Conservation (phyloP, 805 yeast genomes). For the Candida oleophila region DNA sequence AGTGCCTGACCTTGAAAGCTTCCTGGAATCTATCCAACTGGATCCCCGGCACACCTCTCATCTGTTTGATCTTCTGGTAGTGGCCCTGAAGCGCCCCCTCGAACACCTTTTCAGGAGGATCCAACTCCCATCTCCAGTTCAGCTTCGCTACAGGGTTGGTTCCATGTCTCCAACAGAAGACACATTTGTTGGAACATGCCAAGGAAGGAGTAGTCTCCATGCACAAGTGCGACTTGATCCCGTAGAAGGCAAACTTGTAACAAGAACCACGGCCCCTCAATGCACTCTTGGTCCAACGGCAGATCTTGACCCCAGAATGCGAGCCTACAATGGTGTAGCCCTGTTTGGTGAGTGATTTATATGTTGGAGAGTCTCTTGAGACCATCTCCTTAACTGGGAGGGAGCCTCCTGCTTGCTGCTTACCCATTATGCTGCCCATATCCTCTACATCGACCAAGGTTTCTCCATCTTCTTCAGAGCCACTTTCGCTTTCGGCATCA, state of each 20-base stretch:
- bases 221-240: conserved; percentile 85
- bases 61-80: conserved; percentile 86
- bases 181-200: conserved; percentile 94
- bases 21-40: conserved; percentile 86
- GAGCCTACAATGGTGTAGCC: conserved; percentile 93
- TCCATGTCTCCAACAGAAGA: conserved; percentile 97
- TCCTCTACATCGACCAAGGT: conserved; percentile 83
- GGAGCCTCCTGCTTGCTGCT: conserved; percentile 22
- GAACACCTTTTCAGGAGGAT: conserved; percentile 78
- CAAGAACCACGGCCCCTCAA: conserved; percentile 92
- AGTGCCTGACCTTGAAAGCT: conserved; percentile 84
- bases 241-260: conserved; percentile 89
- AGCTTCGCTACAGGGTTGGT: conserved; percentile 94
- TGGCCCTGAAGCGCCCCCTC: conserved; percentile 88
- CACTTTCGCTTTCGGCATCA: conserved; percentile 39
- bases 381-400: conserved; percentile 67
- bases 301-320: conserved; percentile 92
- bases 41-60: conserved; percentile 95
- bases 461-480: conserved; percentile 32
- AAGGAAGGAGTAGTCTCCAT: conserved; percentile 95
- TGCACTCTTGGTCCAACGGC: conserved; percentile 96
- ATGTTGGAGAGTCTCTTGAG: conserved; percentile 85
- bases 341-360: conserved; percentile 82
- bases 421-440: conserved; percentile 62
- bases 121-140: conserved; percentile 93